Base-by-base conservation (phyloP, 441 rosid genomes). In the Eruca vesicaria region DNA sequence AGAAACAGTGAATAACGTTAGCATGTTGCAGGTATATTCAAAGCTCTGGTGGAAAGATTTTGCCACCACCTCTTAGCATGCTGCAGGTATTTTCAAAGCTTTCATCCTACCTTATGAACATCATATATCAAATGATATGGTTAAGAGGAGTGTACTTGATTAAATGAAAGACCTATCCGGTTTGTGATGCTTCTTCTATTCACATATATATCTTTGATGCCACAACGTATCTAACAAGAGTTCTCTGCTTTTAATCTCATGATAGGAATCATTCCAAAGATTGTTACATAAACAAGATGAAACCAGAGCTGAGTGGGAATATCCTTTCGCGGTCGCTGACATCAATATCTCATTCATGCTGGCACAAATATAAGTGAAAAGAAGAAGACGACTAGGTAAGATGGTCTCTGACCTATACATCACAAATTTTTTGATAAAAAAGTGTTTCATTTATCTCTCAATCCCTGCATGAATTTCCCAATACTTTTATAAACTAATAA, bases 101-200 rank as follows among this genome's bases (percentile, higher is more conserved):
- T n/a, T n/a, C n/a, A n/a, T n/a, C n/a, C n/a, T n/a, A n/a, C n/a
- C n/a, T n/a, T n/a, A n/a, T n/a, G n/a, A n/a, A n/a, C n/a, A n/a
- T n/a, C n/a, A n/a, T n/a, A n/a, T n/a, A n/a, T n/a, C n/a, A n/a
- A n/a, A n/a, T n/a, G n/a, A n/a, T n/a, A n/a, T n/a, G n/a, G n/a
- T n/a, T n/a, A n/a, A n/a, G n/a, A n/a, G n/a, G n/a, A n/a, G n/a
- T n/a, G n/a, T n/a, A n/a, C n/a, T n/a, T 32, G 71, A 2, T 75
- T 67, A 59, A n/a, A n/a, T n/a, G 98, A 97, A 89, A 84, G 48
- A 79, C 72, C 12, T 72, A n/a, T n/a, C n/a, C n/a, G n/a, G n/a
- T n/a, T n/a, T n/a, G n/a, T n/a, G n/a, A n/a, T n/a, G n/a, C n/a
- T 52, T 60, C 78, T 78, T 38, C 69, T 19, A 57, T 32, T 64